phyloP scores from a whole-genome alignment of 192 early-diverging fungal species.

The Anaeromyces robustus region DNA sequence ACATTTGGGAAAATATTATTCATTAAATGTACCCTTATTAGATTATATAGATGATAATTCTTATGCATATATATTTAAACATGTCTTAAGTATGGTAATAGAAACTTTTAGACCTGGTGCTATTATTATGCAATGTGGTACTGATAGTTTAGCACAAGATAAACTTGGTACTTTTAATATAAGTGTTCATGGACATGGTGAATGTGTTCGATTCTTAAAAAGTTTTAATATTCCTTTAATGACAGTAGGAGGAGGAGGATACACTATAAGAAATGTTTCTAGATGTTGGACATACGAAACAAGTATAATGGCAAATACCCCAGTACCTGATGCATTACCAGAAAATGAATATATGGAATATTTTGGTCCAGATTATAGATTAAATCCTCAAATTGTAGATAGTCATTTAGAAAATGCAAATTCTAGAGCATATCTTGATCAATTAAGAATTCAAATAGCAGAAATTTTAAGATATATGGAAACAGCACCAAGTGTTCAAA shows the following conservation, averaged over 20 bases:
- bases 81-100: constrained; percentile 71
- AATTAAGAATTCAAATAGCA: constrained; percentile 37
- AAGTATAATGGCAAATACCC: constrained; percentile 52
- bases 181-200: constrained; percentile 82
- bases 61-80: constrained; percentile 80
- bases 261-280: constrained; percentile 91
- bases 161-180: constrained; percentile 89
- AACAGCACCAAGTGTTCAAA: constrained; percentile 80
- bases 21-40: constrained; percentile 85
- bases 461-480: constrained; percentile 31
- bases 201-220: constrained; percentile 86
- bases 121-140: constrained; percentile 91
- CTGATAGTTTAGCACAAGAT: constrained; percentile 85
- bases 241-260: constrained; percentile 90
- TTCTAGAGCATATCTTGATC: constrained; percentile 63
- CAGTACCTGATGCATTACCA: constrained; percentile 63
- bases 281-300: constrained; percentile 95
- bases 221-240: constrained; percentile 79
- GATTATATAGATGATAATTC: constrained; percentile 88
- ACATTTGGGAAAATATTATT: constrained; percentile 75
- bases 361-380: constrained; percentile 75
- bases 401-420: constrained; percentile 73
- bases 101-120: constrained; percentile 85
- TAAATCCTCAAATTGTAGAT: constrained; percentile 62
- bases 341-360: constrained; percentile 71